Base-by-base conservation (phyloP, 768 basidiomycete genomes). In the Nidularia pulvinata region DNA sequence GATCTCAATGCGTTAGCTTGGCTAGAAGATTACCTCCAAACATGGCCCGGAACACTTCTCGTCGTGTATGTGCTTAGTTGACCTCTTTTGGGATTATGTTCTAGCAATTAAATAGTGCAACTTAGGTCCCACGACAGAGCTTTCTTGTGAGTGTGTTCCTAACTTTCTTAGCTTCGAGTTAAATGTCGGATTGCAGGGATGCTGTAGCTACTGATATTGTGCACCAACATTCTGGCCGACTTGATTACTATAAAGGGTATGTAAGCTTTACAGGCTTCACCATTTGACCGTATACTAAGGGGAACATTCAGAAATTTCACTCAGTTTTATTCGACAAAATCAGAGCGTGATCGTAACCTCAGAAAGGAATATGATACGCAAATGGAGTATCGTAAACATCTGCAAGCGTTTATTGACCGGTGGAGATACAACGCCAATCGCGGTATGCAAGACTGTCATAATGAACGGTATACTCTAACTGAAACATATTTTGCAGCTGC, bases 391-490 rank as follows among this genome's bases (percentile, higher is more conserved):
- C 83, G 97, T 52, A 90, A 91, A 62, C 93, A 97, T 74, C 73
- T 98, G 33, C 96, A 98, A 66, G 95, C 96, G 0, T 99, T 97
- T 75, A 98, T 99, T 61, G 97, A 98, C 63, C 81, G 94, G 50
- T 99, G 97, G 97, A 80, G 96, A 61, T 98, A 98, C 71, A 98
- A 98, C 61, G 95, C 95, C 53, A 96, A 96, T 67, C 82, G 95
- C 61, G 89, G 89, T 82, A 69, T 55, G 69, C 55, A 45, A 10
- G 13, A 34, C 30, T n/a, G 46, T n/a, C n/a, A n/a, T 42, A 42
- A 42, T 42, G n/a, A 11, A 22, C 11, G 9, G 9, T 11, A 11
- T 25, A 22, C 11, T 42, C 49, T 22, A 39, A 42, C 45, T 30
- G n/a, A 43, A 34, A 34, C n/a, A n/a, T n/a, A 35, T 16, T 50